These are phyloP conservation scores for Prosopis cineraria DNA, from an alignment of 306 rosid species.

Conservation along the genomic window DNA sequence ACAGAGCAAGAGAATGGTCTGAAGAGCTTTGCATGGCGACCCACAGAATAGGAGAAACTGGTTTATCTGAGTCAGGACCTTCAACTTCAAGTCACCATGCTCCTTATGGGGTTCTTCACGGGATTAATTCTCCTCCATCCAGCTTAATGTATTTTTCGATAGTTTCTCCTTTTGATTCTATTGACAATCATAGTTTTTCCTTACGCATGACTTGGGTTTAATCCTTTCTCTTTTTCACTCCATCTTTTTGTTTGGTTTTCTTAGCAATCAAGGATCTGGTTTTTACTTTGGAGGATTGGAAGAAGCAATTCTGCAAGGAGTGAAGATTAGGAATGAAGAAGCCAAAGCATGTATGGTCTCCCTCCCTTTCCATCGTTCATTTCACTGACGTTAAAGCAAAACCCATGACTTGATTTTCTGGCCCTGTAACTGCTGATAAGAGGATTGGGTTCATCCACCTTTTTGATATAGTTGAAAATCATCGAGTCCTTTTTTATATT, in stretches of 20 bases:
- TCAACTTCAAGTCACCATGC: conserved; percentile 69
- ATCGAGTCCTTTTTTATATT: conserved; percentile 1
- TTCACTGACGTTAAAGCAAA: conserved; percentile 53
- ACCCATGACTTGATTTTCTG: conserved; percentile 64
- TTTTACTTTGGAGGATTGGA: conserved; percentile 90
- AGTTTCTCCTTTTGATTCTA: background rate
- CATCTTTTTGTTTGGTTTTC: conserved; percentile 9
- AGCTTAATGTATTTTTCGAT: conserved; percentile 59
- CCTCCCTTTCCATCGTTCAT: conserved; percentile 17
- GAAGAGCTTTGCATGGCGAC: conserved; percentile 66
- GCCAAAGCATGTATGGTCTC: conserved; percentile 62
- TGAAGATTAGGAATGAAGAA: conserved; percentile 72
- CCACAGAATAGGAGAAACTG: conserved; percentile 66
- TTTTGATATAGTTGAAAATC: conserved; percentile 21
- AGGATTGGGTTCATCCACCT: conserved; percentile 60
- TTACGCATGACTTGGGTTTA: background rate
- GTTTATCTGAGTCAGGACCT: conserved; percentile 74
- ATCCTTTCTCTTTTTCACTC: background rate
- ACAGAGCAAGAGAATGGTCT: conserved; percentile 51
- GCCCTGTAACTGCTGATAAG: conserved; percentile 75
- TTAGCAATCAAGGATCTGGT: conserved; percentile 69
- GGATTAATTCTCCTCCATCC: conserved; percentile 52
- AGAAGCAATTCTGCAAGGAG: conserved; percentile 88
- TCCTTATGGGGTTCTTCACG: conserved; percentile 71
- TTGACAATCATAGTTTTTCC: background rate